Base-by-base conservation (phyloP, 139 green algal genomes). In the Spirogloea muscicola region DNA sequence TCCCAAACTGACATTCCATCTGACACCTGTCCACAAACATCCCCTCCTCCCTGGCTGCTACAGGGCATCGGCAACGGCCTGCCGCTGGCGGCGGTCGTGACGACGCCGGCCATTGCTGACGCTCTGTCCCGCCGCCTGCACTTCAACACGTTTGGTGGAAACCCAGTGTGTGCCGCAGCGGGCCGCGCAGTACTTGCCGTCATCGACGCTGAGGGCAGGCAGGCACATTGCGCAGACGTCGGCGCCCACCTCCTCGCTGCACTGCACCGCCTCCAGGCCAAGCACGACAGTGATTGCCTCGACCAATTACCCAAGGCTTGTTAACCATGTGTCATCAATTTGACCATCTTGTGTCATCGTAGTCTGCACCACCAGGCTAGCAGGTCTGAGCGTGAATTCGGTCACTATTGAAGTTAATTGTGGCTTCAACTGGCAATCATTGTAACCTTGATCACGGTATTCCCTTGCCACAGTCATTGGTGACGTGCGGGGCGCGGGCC, bases 111-210 rank as follows among this genome's bases (percentile, higher is more conserved):
- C 70, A 95, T 98, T 31, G 92, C 90, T 2, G 68, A 75, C 3
- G 77, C 61, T n/a, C 49, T 94, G 57, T 67, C 89, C 0, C 37
- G 59, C 41, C 59, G 88, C 29, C 74, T 98, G 59, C 92, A 98
- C 84, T 97, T 98, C 87, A 98, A 98, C 86, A 98, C 94, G 52
- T 98, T 91, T 82, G 94, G 94, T 33, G 93, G 90, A 59, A 98
- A 98, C 85, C 94, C 94, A 0, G 92, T 98, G 41, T 92, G 86
- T 72, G 90, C 76, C 18, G 93, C 93, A 2, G 93, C 82, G 16
- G 93, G 94, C 2, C 84, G 89, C 31, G 92, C 91, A 2, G 94
- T 98, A 81, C 88, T 98, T 66, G 37, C 72, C 2, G 55, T 81
- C n/a, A 64, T 87, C 2, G 77, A 88, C 34, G 63, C 86, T 25